Base-by-base conservation (phyloP, 202 grass and related monocot genomes). In the Dendrocalamus latiflorus region DNA sequence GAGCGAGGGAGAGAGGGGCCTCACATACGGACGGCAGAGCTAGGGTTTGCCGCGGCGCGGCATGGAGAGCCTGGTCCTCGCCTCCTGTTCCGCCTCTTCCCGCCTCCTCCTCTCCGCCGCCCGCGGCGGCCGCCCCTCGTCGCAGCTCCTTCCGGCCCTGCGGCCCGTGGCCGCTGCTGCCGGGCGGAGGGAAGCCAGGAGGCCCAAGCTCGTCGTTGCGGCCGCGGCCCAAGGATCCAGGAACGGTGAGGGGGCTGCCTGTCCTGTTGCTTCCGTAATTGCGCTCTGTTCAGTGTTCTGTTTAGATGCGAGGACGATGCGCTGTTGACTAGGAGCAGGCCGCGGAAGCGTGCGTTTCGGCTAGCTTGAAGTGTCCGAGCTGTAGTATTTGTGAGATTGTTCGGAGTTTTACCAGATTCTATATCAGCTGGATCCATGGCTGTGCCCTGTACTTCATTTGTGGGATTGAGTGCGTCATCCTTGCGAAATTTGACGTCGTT, bases 61-160 rank as follows among this genome's bases (percentile, higher is more conserved):
- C 74, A 91, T 91, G 90, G 86, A 91, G 90, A 89, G 79, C 78
- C 86, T 91, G 21, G 39, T 88, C 77, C 85, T 87, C 69, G 84
- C 88, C 69, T 79, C 83, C 6, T 86, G 66, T 74, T 84, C 86
- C 74, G 53, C 25, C 25, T 91, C 68, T 17, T 74, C 79, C 3
- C 63, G 80, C 68, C 75, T 87, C 18, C 37, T 65, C n/a, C 62
- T 89, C 53, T 22, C 79, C 43, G 68, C 73, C 62, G 28, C 60
- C 62, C 63, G 83, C 88, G 34, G 5, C 12, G 74, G 76, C 49
- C 39, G 28, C 26, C 67, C 48, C 48, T 43, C 85, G 41, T 21
- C 50, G 79, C 79, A 10, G 54, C 68, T 8, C 26, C 56, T 38
- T 20, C 8, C 9, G 13, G 26, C 55, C 20, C 3, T 65, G 65